These are phyloP conservation scores for Arxiozyma telluris DNA, from an alignment of 1,139 yeast species.

Conservation along the genomic window DNA sequence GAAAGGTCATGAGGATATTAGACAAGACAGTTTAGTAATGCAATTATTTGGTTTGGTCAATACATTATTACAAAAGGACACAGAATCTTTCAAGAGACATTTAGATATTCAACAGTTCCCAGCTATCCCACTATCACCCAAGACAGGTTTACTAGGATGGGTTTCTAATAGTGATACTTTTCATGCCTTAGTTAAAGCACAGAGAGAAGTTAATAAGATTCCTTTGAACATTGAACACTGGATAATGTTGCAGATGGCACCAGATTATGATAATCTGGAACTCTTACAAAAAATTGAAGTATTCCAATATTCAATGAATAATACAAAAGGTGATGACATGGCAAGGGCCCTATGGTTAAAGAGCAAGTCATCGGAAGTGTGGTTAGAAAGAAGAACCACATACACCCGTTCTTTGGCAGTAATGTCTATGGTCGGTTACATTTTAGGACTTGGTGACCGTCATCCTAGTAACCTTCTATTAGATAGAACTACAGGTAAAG, in stretches of 20 bases:
- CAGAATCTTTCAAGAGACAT: constrained; percentile 94
- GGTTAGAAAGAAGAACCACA: constrained; percentile 95
- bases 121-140: constrained; percentile 92
- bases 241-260: constrained; percentile 96
- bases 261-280: constrained; percentile 86
- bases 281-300: constrained; percentile 90
- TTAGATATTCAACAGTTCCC: constrained; percentile 85
- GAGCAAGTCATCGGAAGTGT: constrained; percentile 90
- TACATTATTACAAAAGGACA: constrained; percentile 77
- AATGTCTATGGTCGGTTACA: constrained; percentile 98
- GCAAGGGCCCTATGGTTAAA: constrained; percentile 94
- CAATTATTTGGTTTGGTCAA: constrained; percentile 93
- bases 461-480: constrained; percentile 97
- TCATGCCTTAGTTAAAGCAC: constrained; percentile 86
- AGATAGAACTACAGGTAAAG: constrained; percentile 89
- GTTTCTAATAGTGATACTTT: constrained; percentile 95
- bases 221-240: constrained; percentile 88
- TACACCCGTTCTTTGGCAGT: constrained; percentile 94
- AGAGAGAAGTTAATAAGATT: constrained; percentile 84
- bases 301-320: constrained; percentile 89
- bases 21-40: constrained; percentile 97
- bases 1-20: constrained; percentile 96
- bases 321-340: constrained; percentile 92
- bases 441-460: constrained; percentile 91
- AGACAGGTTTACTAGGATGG: constrained; percentile 96